Evolutionary conservation across 2,329 filamentous ascomycete genomes (phyloP).

Genomic region (Ophidiomyces ophidiicola): DNA sequence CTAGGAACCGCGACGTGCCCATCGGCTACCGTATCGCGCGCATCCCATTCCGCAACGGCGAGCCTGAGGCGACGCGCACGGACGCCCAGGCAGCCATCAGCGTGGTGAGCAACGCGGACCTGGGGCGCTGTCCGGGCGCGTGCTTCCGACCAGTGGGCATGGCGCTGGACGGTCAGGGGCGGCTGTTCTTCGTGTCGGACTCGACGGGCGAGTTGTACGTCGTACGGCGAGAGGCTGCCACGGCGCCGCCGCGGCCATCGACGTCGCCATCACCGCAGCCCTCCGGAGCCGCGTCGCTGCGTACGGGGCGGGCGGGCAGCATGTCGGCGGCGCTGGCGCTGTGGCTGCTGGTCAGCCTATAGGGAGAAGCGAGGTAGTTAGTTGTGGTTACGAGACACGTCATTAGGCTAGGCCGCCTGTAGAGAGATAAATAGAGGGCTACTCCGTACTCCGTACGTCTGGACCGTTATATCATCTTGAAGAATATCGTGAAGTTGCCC

Average conservation of each 20-base stretch:
- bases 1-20: constrained; percentile 33
- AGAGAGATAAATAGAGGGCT: no score
- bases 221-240: neutral
- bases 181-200: constrained; percentile 19
- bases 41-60: constrained; percentile 37
- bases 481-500: no score
- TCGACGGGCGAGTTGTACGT: constrained; percentile 12
- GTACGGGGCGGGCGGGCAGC: no score
- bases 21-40: constrained; percentile 41
- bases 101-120: constrained; percentile 23
- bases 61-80: constrained; percentile 24
- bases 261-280: no score
- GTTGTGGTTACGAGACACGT: no score
- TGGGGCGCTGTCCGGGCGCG: constrained; percentile 19
- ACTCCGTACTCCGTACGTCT: no score
- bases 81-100: constrained; percentile 27
- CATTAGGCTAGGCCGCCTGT: no score
- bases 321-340: no score
- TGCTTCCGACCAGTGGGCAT: constrained; percentile 27
- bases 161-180: constrained; percentile 23
- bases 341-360: no score
- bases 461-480: no score
- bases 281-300: neutral
- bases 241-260: neutral
- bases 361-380: no score